Percentiles rank a stretch among this genome's conserved stretches.
Evolutionary conservation across 768 basidiomycete species (phyloP).

Genomic region (Leccinum incarnatum): DNA sequence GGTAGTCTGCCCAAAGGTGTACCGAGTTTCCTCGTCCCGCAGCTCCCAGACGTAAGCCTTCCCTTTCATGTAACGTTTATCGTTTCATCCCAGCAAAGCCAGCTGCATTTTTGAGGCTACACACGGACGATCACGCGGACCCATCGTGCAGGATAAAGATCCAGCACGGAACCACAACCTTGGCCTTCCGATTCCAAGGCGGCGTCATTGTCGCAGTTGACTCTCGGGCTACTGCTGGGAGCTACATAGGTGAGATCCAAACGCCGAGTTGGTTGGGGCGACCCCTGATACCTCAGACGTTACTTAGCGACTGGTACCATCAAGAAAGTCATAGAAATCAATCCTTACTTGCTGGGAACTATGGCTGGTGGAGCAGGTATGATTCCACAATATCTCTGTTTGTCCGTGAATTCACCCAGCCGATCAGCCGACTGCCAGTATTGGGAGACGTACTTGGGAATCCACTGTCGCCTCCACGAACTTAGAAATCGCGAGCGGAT

Average conservation of each 20-base stretch:
- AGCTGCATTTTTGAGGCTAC: constrained; percentile 82
- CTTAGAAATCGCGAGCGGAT: constrained; percentile 95
- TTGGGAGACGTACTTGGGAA: constrained; percentile 99
- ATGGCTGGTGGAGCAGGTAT: constrained; percentile 99
- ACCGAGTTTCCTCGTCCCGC: constrained; percentile 70
- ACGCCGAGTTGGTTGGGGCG: background rate
- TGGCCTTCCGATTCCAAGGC: constrained; percentile 95
- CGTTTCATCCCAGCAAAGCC: constrained; percentile 53
- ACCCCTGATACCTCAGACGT: background rate
- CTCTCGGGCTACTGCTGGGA: constrained; percentile 94
- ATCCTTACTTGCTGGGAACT: constrained; percentile 96
- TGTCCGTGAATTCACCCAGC: constrained; percentile 1
- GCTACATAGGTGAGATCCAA: constrained; percentile 78
- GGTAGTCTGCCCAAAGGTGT: constrained; percentile 70
- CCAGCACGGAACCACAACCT: constrained; percentile 96
- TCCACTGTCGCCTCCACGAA: constrained; percentile 96
- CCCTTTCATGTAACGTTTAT: background rate
- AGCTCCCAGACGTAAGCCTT: constrained; percentile 69
- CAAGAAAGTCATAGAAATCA: constrained; percentile 99
- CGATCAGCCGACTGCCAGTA: constrained; percentile 86
- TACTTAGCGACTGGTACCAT: constrained; percentile 87
- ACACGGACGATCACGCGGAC: constrained; percentile 95
- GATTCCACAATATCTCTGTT: constrained; percentile 22
- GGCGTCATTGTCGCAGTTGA: constrained; percentile 99
- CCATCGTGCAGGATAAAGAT: constrained; percentile 96